These are phyloP conservation scores for Scytalidium lignicola DNA, from an alignment of 2,329 filamentous ascomycete species.

Conservation along the genomic window DNA sequence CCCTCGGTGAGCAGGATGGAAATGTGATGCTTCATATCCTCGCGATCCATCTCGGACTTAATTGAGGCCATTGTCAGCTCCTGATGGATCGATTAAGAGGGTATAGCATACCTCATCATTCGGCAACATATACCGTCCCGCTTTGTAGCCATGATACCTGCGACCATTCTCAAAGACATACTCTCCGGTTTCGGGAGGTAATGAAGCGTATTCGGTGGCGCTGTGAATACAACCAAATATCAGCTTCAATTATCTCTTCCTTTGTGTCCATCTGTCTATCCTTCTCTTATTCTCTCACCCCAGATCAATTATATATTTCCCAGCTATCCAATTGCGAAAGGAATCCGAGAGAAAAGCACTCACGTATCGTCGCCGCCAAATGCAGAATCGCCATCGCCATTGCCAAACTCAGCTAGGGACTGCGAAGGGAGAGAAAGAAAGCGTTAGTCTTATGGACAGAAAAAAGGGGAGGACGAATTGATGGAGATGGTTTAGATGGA, in stretches of 20 bases:
- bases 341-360: no score
- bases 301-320: no score
- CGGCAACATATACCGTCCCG: slow-evolving; percentile 1
- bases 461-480: not conserved
- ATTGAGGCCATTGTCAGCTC: not conserved
- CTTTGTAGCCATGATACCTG: slow-evolving; percentile 5
- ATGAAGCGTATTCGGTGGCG: not conserved
- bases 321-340: no score
- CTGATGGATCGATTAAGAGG: not conserved
- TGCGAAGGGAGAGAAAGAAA: not conserved
- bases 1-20: slow-evolving; percentile 5
- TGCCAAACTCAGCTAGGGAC: not conserved
- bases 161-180: slow-evolving; percentile 5
- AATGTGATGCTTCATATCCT: slow-evolving; percentile 9
- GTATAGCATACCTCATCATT: slow-evolving; percentile 1
- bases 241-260: no score
- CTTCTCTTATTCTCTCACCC: no score
- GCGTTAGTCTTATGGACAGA: no score
- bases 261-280: no score
- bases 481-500: no score
- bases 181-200: not conserved
- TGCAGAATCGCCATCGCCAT: not conserved
- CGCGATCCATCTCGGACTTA: slow-evolving; percentile 7
- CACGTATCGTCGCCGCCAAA: not conserved
- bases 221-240: not conserved